Conservation (phyloP, 495 filamentous ascomycete genomes). For the Podospora comata region DNA sequence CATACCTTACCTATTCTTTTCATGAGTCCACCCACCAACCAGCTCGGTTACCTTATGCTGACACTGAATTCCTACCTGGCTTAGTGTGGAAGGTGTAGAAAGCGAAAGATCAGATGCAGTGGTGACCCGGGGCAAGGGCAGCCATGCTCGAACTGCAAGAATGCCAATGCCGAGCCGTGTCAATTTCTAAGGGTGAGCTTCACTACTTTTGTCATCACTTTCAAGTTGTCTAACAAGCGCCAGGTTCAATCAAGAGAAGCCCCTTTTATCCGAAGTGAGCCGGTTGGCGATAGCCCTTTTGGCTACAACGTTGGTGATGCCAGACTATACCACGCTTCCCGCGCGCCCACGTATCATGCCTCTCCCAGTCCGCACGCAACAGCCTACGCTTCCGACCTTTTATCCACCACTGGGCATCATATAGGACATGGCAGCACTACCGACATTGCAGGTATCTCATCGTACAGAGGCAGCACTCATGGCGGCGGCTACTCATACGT, state of each 20-base stretch:
- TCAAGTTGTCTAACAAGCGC: neutral
- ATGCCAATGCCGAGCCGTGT: constrained; percentile 65
- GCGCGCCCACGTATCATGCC: constrained; percentile 18
- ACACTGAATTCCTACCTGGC: constrained; percentile 11
- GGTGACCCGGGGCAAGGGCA: constrained; percentile 73
- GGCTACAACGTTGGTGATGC: constrained; percentile 41
- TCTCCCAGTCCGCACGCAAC: constrained; percentile 5
- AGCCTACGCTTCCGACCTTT: constrained; percentile 20
- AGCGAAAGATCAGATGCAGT: constrained; percentile 94
- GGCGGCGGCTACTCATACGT: neutral
- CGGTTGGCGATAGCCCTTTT: constrained; percentile 31
- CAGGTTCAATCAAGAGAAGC: constrained; percentile 49
- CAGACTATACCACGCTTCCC: constrained; percentile 35
- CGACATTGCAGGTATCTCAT: neutral
- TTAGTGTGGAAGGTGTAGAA: constrained; percentile 86
- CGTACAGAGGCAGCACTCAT: neutral
- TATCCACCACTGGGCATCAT: neutral
- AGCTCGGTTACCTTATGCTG: no score
- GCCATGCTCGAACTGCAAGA: constrained; percentile 81
- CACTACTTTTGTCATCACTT: constrained; percentile 3
- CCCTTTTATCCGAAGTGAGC: neutral
- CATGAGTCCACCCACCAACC: neutral
- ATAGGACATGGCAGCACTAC: neutral
- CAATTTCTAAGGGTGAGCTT: constrained; percentile 70
- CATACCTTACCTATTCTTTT: neutral